Percentiles rank a stretch among this genome's conserved stretches.
These are phyloP conservation scores for Ceratocystis cubensis DNA, from an alignment of 2,329 filamentous ascomycete species.

Conservation along the genomic window DNA sequence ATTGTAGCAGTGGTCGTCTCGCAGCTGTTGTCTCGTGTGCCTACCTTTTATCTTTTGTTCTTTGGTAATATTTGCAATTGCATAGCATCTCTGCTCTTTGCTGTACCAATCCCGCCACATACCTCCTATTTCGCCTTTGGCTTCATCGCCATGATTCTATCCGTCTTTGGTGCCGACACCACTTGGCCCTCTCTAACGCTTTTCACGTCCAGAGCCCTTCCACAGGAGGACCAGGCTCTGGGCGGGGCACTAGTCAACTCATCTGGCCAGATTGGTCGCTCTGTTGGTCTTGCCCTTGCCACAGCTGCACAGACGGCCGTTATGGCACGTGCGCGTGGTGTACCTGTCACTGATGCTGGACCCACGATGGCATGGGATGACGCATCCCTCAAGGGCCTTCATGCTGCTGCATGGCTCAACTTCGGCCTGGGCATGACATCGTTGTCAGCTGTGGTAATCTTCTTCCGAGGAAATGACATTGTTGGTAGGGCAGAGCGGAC, in stretches of 20 bases:
- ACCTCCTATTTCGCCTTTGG: conserved; percentile 57
- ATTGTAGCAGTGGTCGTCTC: conserved; percentile 45
- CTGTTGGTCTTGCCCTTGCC: conserved; percentile 52
- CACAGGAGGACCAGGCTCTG: conserved; percentile 51
- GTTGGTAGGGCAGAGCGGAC: conserved; percentile 29
- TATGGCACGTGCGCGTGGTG: conserved; percentile 37
- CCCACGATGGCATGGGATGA: conserved; percentile 33
- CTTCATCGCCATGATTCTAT: conserved; percentile 52
- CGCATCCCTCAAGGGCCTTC: conserved; percentile 36
- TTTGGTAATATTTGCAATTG: conserved; percentile 45
- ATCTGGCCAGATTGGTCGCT: conserved; percentile 50
- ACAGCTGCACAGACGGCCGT: conserved; percentile 53
- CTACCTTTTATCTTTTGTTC: conserved; percentile 44
- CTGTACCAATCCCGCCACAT: conserved; percentile 46
- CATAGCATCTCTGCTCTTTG: conserved; percentile 47
- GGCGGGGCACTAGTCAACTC: conserved; percentile 58
- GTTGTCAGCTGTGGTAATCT: conserved; percentile 34
- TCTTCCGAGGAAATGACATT: conserved; percentile 41
- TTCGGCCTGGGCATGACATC: conserved; percentile 36
- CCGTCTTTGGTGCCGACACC: conserved; percentile 54
- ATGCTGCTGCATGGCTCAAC: conserved; percentile 42
- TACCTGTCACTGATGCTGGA: conserved; percentile 35
- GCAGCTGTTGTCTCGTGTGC: conserved; percentile 43
- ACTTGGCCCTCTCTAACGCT: conserved; percentile 53
- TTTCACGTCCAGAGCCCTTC: conserved; percentile 51